Base-by-base conservation (phyloP, 257 asterid genomes). In the Solanum arcanum region DNA sequence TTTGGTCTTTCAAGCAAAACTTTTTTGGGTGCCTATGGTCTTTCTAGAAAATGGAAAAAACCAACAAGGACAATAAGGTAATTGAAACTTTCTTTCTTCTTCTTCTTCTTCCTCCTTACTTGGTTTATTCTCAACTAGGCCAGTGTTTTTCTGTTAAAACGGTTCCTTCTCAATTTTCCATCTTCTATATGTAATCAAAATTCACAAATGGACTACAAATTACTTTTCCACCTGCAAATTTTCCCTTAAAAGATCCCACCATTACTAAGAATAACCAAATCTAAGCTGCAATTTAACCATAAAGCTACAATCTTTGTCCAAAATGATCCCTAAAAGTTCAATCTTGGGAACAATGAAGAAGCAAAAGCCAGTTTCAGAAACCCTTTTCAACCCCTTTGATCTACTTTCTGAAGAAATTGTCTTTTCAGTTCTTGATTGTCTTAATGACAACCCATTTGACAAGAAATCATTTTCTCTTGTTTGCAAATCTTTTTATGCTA, bases 391-490 rank as follows among this genome's bases (percentile, higher is more conserved):
- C 90, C 94, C 75, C 88, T 96, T 96, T 78, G 98, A 96, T 89
- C 90, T 90, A 56, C 93, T 96, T 47, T 91, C 96, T 1, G 98
- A 94, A 82, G 98, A 96, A 82, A 91, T 96, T 2, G 92, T 94
- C 21, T 95, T 92, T 88, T 31, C 88, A 10, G 88, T 96, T 86
- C 95, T 96, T 12, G 98, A 95, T 90, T 90, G 88, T 88, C 93
- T 96, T 60, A 83, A 87, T 31, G 98, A 92, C 14, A 87, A 94
- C 95, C 96, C 98, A 59, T 83, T 90, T n/a, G 98, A 95, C 74
- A 93, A 69, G 66, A 96, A 96, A 86, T 91, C 98, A 3, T 95
- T 96, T 82, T 95, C 99, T 23, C 95, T 94, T 5, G 99, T 94
- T 78, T 93, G 95, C 89, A 92, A 90, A 41, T 92, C 98, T 6